Conservation (phyloP, 2,329 filamentous ascomycete genomes). For the Aspergillus fructus region DNA sequence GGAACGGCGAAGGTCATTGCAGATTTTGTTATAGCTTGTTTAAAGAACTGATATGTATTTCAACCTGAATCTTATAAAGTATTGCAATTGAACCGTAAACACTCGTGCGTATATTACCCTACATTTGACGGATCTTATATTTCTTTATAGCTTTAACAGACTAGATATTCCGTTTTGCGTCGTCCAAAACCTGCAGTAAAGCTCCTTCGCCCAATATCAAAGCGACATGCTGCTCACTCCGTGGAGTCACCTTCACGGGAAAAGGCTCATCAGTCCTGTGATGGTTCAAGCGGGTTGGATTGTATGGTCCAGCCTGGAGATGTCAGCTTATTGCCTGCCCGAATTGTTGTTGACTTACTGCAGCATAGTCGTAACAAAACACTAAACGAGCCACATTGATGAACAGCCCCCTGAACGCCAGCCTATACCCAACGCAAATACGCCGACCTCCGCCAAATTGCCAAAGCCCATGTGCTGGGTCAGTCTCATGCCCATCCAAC, state of each 20-base stretch:
- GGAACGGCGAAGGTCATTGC: not conserved
- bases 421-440: slow-evolving; percentile 35
- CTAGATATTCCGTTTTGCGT: not conserved
- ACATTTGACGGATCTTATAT: no score
- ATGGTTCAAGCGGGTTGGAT: slow-evolving; percentile 21
- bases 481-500: slow-evolving; percentile 33
- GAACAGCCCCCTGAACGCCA: slow-evolving; percentile 32
- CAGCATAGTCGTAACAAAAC: slow-evolving; percentile 28
- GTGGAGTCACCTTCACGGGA: slow-evolving; percentile 22
- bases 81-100: not conserved
- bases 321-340: not conserved
- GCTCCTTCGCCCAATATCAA: slow-evolving; percentile 4
- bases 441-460: slow-evolving; percentile 37
- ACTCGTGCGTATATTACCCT: not conserved
- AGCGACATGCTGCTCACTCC: slow-evolving; percentile 4
- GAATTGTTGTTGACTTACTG: not conserved
- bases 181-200: not conserved
- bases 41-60: not conserved
- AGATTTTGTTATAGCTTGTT: not conserved
- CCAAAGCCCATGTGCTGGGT: slow-evolving; percentile 31
- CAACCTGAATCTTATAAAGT: no score
- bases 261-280: slow-evolving; percentile 27
- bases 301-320: slow-evolving; percentile 18
- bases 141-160: no score
- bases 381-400: slow-evolving; percentile 30